Base-by-base conservation (phyloP, 2,329 filamentous ascomycete genomes). In the Lasiodiplodia sp. region DNA sequence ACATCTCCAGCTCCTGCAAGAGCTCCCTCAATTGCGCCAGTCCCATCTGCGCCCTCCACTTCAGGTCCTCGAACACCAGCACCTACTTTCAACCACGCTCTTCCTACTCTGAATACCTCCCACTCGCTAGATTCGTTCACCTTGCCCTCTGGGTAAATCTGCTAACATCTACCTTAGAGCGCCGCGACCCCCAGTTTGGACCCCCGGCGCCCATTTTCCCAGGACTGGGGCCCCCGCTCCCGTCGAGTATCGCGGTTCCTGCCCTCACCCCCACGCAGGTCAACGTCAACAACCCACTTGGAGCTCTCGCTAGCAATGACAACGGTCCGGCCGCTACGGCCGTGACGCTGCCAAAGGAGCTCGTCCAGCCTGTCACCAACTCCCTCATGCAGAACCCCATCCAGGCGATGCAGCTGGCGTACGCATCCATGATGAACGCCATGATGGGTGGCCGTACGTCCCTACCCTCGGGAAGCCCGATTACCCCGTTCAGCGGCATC, bases 21-120 rank as follows among this genome's bases (percentile, higher is more conserved):
- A 44, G 21, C 34, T 23, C 21, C 38, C 44, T 47, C 37, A 40
- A 60, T 6, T 11, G 31, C 11, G 31, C 25, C 34, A 23, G 34
- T 18, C 3, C 7, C n/a, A 31, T 11, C 21, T 57, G 28, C 55
- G 31, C 34, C 34, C 8, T 23, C 28, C 21, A 31, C 55, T 21
- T 57, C 55, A 57, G 55, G 55, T 60, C 56, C 34, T 60, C 37
- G 11, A 60, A 37, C 56, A 60, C 56, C 56, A 44, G 12, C 56
- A 60, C n/a, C 3, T 38, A 23, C 53, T 18, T 10, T 57, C 31
- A 21, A n/a, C 31, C 25, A 1, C 51, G 31, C 51, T 14, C 3
- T 31, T 53, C n/a, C 51, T 5, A 1, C n/a, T 57, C 31, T 12
- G 3, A 37, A 18, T 3, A 21, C 53, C 31, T 28, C 23, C 21